Evolutionary conservation across 768 basidiomycete species (phyloP), one percentile per base, ranked within the genome.

Genomic region (Trametes cubensis): DNA sequence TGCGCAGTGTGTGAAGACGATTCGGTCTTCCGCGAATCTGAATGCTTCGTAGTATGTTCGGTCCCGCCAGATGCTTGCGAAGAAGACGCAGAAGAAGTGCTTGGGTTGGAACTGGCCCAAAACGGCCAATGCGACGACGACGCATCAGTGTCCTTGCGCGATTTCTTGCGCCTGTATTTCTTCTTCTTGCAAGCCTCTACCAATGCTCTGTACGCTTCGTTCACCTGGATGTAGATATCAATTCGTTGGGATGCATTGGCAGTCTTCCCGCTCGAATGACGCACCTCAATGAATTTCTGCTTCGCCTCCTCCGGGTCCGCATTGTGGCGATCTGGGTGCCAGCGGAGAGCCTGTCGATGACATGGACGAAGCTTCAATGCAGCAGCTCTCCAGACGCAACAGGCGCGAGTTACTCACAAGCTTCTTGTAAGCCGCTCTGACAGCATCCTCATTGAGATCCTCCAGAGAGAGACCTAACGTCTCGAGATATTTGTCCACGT

Each of bases 241-340:
- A 34, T 34, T 28, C 28, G 15, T 14, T 45, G 8, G 21, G 25
- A 40, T 13, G 18, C 15, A 26, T 23, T 23, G 41, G 17, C 17
- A 15, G 10, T 5, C 15, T 41, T 18, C 30, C 20, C 25, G 21
- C 59, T 25, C 11, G 45, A 64, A 39, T n/a, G 15, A 55, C 76
- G 58, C 71, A 86, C 87, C 76, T 88, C 80, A 50, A 83, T 77
- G 72, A 88, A 88, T 67, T 77, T 78, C 65, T 79, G 78, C 53
- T 81, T 80, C 18, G 85, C 83, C 48, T 72, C 70, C 59, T 85
- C 81, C 69, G 81, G 83, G 61, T 81, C 78, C 26, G 77, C 72
- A 21, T 72, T 66, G 72, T 85, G 84, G 62, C 85, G 85, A 73
- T 88, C 86, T 64, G 86, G 86, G 66, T 88, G 86, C 85, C 86